Conservation (phyloP, 768 basidiomycete species). For the Lentinula edodes region DNA sequence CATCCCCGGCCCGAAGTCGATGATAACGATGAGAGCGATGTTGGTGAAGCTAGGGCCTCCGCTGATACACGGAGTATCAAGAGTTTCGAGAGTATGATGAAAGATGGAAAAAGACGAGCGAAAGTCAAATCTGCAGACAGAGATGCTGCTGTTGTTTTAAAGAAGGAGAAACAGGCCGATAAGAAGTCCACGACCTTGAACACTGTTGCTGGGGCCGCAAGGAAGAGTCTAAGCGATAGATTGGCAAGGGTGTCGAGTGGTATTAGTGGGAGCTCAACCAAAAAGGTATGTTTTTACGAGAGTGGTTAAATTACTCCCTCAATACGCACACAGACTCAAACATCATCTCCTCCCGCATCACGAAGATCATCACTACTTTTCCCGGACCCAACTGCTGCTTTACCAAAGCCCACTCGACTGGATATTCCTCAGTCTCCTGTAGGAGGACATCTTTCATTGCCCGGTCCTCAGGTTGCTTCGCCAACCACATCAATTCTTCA, state of each 20-base stretch:
- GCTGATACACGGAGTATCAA: constrained; percentile 69
- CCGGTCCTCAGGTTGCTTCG: neutral
- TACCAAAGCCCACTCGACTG: neutral
- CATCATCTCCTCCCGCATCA: constrained; percentile 27
- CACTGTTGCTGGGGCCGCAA: constrained; percentile 16
- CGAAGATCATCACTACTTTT: constrained; percentile 35
- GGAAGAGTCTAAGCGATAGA: constrained; percentile 78
- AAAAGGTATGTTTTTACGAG: constrained; percentile 8
- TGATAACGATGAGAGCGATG: constrained; percentile 33
- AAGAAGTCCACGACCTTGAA: neutral
- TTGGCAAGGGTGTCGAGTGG: constrained; percentile 71
- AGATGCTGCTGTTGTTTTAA: constrained; percentile 8
- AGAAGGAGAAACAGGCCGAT: constrained; percentile 14
- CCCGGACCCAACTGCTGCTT: constrained; percentile 12
- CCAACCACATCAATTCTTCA: constrained; percentile 18
- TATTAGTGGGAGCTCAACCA: constrained; percentile 32
- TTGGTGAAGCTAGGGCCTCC: constrained; percentile 22
- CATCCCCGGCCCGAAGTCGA: constrained; percentile 25
- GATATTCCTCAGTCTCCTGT: neutral
- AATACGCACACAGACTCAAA: neutral
- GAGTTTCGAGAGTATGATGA: constrained; percentile 87
- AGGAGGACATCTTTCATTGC: neutral
- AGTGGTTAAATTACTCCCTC: constrained; percentile 12
- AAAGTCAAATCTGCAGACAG: neutral
- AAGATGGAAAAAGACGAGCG: constrained; percentile 27